These are phyloP conservation scores for Hanseniaspora lachancei DNA, from an alignment of 805 yeast species.

Conservation along the genomic window DNA sequence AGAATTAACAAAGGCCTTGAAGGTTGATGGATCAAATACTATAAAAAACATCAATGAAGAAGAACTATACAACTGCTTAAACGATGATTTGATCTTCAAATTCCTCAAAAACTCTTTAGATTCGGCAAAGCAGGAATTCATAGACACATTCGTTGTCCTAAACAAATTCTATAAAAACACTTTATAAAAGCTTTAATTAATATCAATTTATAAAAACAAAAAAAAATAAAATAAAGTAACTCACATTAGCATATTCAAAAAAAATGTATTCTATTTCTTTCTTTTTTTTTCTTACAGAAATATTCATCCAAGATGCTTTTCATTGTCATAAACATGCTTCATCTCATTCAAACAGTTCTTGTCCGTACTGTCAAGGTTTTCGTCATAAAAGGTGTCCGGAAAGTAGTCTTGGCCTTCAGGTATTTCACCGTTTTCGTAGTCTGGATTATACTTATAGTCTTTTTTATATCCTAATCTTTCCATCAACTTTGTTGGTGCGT, in stretches of 20 bases:
- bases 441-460: constrained; percentile 82
- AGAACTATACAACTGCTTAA: constrained; percentile 15
- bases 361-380: constrained; percentile 2
- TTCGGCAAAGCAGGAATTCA: constrained; percentile 38
- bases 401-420: constrained; percentile 57
- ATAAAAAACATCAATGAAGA: constrained; percentile 13
- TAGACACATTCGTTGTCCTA: constrained; percentile 34
- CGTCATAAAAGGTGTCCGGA: constrained; percentile 41
- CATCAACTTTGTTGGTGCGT: constrained; percentile 92
- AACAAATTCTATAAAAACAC: constrained; percentile 34
- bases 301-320: constrained; percentile 40
- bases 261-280: not conserved
- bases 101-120: constrained; percentile 35
- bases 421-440: constrained; percentile 47
- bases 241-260: no score
- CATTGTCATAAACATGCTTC: constrained; percentile 36
- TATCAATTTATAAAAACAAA: no score
- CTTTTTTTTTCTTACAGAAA: constrained; percentile 10
- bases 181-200: constrained; percentile 12
- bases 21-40: constrained; percentile 2
- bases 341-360: constrained; percentile 10
- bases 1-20: constrained; percentile 24
- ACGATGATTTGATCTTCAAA: constrained; percentile 31
- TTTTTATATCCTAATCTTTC: constrained; percentile 73
- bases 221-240: no score